Conservation (phyloP, 371 early-diverging fungal species). For the Mortierella sp. region DNA sequence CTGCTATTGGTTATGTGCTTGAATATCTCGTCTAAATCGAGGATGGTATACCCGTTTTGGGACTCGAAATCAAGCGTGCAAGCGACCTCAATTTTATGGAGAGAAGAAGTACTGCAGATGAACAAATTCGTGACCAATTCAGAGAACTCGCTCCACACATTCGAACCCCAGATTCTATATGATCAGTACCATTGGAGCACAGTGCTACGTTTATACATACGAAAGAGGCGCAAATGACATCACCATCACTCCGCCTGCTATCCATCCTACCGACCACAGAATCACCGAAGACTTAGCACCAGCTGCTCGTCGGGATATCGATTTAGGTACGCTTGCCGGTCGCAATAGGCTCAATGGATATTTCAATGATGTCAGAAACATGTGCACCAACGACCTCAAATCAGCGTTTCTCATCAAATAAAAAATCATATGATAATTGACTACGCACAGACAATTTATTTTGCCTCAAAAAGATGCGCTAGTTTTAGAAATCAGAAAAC, state of each 20-base stretch:
- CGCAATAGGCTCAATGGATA: constrained; percentile 3
- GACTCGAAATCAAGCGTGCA: not conserved
- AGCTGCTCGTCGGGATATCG: constrained; percentile 1
- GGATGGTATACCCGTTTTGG: constrained; percentile 2
- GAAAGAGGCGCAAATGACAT: not conserved
- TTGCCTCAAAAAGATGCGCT: too few relatives aligned
- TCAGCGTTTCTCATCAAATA: not conserved
- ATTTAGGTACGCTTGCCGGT: not conserved
- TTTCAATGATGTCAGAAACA: not conserved
- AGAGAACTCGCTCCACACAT: not conserved
- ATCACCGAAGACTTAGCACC: not conserved
- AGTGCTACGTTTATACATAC: constrained; percentile 1
- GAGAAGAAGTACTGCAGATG: not conserved
- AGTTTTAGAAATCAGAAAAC: too few relatives aligned
- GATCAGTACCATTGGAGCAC: constrained; percentile 1
- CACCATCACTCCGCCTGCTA: constrained; percentile 2
- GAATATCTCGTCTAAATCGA: constrained; percentile 3
- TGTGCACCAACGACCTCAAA: constrained; percentile 1
- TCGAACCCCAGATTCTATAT: constrained; percentile 5
- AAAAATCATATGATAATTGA: not conserved
- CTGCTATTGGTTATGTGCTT: constrained; percentile 2
- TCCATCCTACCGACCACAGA: not conserved
- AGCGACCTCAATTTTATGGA: constrained; percentile 1
- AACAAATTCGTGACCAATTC: constrained; percentile 2
- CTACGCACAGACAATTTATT: too few relatives aligned